A percentile compares a stretch with the other conserved stretches of the same genome.
Conservation (phyloP, 176 grass and related monocot species). For the Lolium multiflorum region DNA sequence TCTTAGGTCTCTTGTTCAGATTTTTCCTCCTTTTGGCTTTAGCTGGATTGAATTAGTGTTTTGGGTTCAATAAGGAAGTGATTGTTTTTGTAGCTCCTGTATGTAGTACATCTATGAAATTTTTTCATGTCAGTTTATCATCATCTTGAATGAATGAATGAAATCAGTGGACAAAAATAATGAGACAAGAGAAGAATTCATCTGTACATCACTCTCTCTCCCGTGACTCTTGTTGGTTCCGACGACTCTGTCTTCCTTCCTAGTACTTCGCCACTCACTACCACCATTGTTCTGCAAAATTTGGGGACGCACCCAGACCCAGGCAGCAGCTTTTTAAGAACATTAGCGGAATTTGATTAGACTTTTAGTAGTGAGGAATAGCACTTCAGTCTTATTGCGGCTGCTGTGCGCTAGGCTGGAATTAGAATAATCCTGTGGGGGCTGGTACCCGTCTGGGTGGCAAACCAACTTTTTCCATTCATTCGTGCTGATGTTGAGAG, state of each 20-base stretch:
- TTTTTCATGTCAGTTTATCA: conserved; percentile 22
- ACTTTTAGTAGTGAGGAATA: neutral
- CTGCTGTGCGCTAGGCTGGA: conserved; percentile 26
- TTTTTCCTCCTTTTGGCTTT: neutral
- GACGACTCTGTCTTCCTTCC: conserved; percentile 35
- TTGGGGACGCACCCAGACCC: no score
- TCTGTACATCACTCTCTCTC: neutral
- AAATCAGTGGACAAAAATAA: conserved; percentile 43
- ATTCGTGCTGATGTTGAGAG: neutral
- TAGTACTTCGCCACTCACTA: neutral
- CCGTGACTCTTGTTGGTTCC: conserved; percentile 34
- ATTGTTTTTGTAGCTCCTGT: conserved; percentile 26
- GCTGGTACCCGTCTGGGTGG: conserved; percentile 17
- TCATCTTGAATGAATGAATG: conserved; percentile 16
- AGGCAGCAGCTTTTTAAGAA: no score
- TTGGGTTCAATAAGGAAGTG: conserved; percentile 7
- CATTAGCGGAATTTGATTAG: neutral
- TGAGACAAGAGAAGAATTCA: neutral
- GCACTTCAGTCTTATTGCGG: neutral
- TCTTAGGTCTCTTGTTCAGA: conserved; percentile 4
- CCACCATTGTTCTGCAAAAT: no score
- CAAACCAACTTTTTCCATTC: conserved; percentile 39
- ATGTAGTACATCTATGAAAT: conserved; percentile 33
- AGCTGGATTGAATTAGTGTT: conserved; percentile 51
- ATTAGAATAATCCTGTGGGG: conserved; percentile 27